Evolutionary conservation across 306 rosid genomes (phyloP), one percentile per base, ranked within the genome.

Genomic region (Fragaria nilgerrensis): DNA sequence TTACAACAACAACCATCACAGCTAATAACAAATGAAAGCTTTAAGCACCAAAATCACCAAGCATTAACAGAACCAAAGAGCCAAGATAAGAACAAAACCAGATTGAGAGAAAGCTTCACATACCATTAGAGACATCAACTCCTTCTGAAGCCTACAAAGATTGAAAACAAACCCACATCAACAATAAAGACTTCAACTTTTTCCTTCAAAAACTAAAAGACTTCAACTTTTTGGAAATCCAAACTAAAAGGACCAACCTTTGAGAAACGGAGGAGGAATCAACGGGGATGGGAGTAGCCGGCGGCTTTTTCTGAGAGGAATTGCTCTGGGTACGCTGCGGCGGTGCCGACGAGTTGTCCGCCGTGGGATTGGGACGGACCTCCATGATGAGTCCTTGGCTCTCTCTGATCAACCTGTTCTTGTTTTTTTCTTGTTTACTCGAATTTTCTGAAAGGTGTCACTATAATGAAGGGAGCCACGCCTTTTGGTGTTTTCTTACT

Each of bases 71-170:
- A 65, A 78, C 9, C 69, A 56, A 56, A 73, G 52, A 76, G 61
- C 32, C 62, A 19, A 72, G 19, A 50, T 62, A n/a, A 22, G 73
- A 70, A 37, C 15, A 32, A 32, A 39, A 62, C 44, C 66, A 39
- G 50, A 32, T 11, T 64, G 68, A 25, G 75, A 16, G 66, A 56
- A 50, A 50, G 44, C 41, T 69, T 65, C 36, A 77, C 84, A 72
- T 87, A 95, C 99, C 99, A 95, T 95, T 70, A 95, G 93, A 70
- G 99, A 89, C 99, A 89, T 95, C 85, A 95, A 86, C 87, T 95
- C 99, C 90, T 89, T 92, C 90, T 95, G 97, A 66, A 95, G 85
- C 90, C 99, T 92, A 88, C 41, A 58, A 69, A 34, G 68, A 23
- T 80, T 77, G 61, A 80, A 80, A 73, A 32, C 17, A 62, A 79